Evolutionary conservation across 768 basidiomycete species (phyloP).

Genomic region (Mycena indigotica): DNA sequence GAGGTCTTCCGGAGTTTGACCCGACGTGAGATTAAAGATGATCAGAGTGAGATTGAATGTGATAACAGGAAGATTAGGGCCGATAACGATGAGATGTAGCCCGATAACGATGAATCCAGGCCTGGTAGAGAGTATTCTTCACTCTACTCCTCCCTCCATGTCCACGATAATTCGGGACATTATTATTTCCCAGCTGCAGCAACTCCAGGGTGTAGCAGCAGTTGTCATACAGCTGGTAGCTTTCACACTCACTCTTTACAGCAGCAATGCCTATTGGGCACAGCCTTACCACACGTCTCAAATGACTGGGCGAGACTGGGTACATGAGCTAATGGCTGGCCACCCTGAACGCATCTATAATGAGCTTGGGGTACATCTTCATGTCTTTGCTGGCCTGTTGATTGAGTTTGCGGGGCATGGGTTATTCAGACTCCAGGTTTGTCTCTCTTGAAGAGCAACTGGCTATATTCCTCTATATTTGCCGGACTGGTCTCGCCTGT

Average conservation of each 20-base stretch:
- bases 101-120: too few species aligned
- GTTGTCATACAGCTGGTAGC: constrained; percentile 2
- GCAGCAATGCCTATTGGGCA: constrained; percentile 3
- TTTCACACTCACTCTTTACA: constrained; percentile 1
- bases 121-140: too few species aligned
- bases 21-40: too few species aligned
- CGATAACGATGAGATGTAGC: too few species aligned
- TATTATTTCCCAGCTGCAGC: too few species aligned
- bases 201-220: constrained; percentile 2
- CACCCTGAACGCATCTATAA: constrained; percentile 22
- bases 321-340: constrained; percentile 23
- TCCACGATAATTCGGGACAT: too few species aligned
- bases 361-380: constrained; percentile 22
- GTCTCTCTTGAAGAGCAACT: constrained; percentile 22
- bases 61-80: too few species aligned
- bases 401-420: constrained; percentile 7
- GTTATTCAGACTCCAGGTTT: constrained; percentile 8
- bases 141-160: too few species aligned
- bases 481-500: constrained; percentile 17
- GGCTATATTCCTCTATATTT: constrained; percentile 24
- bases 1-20: too few species aligned
- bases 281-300: constrained; percentile 24
- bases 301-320: constrained; percentile 21
- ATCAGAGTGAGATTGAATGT: too few species aligned
- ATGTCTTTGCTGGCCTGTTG: constrained; percentile 21